These are phyloP conservation scores for Aspergillus proliferans DNA, from an alignment of 2,329 filamentous ascomycete genomes.

Conservation along the genomic window DNA sequence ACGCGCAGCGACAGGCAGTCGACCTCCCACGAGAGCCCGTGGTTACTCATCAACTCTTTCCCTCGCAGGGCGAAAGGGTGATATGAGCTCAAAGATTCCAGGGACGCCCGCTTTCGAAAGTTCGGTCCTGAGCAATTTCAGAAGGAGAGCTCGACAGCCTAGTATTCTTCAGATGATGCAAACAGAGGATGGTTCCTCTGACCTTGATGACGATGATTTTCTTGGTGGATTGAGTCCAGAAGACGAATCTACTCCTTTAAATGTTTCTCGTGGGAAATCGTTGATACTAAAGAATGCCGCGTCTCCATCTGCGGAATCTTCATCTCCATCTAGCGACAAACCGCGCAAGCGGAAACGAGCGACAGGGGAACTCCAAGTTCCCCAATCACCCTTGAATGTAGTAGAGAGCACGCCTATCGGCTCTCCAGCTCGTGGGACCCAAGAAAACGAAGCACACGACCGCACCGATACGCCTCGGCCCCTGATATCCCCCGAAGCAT, in stretches of 20 bases:
- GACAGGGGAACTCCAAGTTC: slow-evolving; percentile 22
- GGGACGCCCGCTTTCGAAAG: slow-evolving; percentile 39
- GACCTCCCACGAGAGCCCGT: slow-evolving; percentile 31
- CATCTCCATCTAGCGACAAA: slow-evolving; percentile 20
- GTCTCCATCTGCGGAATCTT: slow-evolving; percentile 19
- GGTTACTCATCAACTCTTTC: slow-evolving; percentile 37
- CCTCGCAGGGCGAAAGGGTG: slow-evolving; percentile 32
- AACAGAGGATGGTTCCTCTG: slow-evolving; percentile 33
- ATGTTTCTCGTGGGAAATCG: slow-evolving; percentile 28
- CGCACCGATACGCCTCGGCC: slow-evolving; percentile 8
- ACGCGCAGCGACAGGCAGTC: slow-evolving; percentile 26
- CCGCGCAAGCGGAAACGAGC: slow-evolving; percentile 35
- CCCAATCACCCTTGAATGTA: slow-evolving; percentile 16
- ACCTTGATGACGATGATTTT: slow-evolving; percentile 34
- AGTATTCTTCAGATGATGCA: slow-evolving; percentile 43
- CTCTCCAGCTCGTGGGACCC: slow-evolving; percentile 7
- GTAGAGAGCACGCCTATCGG: slow-evolving; percentile 14
- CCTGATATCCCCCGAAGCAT: slow-evolving; percentile 14
- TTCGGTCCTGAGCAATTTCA: slow-evolving; percentile 41
- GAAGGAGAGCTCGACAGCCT: slow-evolving; percentile 37
- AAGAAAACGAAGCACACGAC: slow-evolving; percentile 1
- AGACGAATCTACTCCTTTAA: slow-evolving; percentile 41
- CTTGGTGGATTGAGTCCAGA: slow-evolving; percentile 38
- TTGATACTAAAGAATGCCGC: slow-evolving; percentile 16
- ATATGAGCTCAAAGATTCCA: slow-evolving; percentile 27